Evolutionary conservation across 2,329 filamentous ascomycete genomes (phyloP).

Genomic region (Sporothrix schenckii): DNA sequence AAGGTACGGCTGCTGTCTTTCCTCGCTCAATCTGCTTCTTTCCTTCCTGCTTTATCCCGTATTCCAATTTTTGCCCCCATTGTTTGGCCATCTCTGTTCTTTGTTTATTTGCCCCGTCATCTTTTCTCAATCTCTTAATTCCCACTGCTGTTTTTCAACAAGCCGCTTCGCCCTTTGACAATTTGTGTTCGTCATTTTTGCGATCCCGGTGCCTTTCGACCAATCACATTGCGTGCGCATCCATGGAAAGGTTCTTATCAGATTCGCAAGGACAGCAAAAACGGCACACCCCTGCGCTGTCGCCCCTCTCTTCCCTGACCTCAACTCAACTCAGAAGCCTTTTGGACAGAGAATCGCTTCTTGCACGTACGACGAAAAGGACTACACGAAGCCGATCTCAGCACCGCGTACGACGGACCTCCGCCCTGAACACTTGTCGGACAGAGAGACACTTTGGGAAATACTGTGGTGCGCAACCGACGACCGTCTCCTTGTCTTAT

Average conservation of each 20-base stretch:
- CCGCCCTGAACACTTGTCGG: background rate
- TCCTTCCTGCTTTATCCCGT: background rate
- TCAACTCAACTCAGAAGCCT: background rate
- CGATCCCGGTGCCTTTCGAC: constrained; percentile 17
- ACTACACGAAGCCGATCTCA: background rate
- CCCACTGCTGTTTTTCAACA: background rate
- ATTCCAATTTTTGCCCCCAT: background rate
- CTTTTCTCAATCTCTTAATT: constrained; percentile 1
- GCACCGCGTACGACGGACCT: background rate
- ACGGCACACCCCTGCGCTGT: background rate
- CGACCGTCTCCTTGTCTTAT: no score
- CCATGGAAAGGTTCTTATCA: constrained; percentile 33
- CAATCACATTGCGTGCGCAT: constrained; percentile 35
- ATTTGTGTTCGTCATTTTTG: constrained; percentile 22
- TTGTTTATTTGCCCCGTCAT: background rate
- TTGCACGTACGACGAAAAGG: background rate
- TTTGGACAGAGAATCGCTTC: background rate
- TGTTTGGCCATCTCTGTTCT: background rate
- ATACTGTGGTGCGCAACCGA: background rate
- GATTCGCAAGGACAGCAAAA: constrained; percentile 32
- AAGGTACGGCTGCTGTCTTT: constrained; percentile 18
- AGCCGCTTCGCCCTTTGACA: background rate
- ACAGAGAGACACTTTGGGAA: background rate
- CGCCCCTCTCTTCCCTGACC: constrained; percentile 14
- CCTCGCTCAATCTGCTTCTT: background rate